A percentile compares a stretch with the other conserved stretches of the same genome.
phyloP scores from a whole-genome alignment of 1,284 basidiomycete genomes.

The Lentinula novae-zelandiae region DNA sequence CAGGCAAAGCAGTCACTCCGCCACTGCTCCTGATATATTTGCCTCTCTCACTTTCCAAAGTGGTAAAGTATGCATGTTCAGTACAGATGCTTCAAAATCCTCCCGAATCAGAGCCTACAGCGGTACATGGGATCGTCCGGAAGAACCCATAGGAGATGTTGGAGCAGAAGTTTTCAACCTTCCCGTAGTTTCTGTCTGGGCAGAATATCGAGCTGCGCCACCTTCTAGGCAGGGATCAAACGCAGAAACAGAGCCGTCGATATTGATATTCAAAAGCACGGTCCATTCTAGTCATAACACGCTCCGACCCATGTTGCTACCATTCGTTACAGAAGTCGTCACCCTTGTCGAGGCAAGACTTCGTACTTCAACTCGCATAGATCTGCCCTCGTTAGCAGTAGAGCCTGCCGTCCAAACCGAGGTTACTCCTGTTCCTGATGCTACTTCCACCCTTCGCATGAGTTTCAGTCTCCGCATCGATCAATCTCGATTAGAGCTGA shows the following conservation, averaged over 20 bases:
- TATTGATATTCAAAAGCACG: conserved; percentile 72
- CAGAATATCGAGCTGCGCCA: conserved; percentile 67
- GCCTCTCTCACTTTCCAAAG: conserved; percentile 78
- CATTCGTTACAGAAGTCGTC: conserved; percentile 77
- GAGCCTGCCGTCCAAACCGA: conserved; percentile 13
- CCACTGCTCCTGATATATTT: conserved; percentile 56
- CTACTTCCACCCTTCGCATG: conserved; percentile 44
- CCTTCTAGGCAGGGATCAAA: conserved; percentile 31
- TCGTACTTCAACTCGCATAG: conserved; percentile 32
- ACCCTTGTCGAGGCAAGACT: conserved; percentile 62
- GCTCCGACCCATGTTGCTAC: conserved; percentile 75
- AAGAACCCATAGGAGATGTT: conserved; percentile 43
- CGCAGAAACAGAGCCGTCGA: conserved; percentile 42
- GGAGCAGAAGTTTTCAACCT: conserved; percentile 68
- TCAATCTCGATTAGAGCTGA: conserved; percentile 78
- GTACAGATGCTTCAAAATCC: conserved; percentile 34
- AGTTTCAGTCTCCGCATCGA: conserved; percentile 88
- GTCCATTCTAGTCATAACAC: conserved; percentile 86
- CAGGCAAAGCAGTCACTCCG: conserved; percentile 24
- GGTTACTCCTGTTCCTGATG: conserved; percentile 5
- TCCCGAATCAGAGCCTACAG: conserved; percentile 35
- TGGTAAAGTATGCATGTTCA: conserved; percentile 72
- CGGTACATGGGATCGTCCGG: conserved; percentile 37
- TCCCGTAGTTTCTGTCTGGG: conserved; percentile 81
- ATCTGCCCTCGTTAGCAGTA: conserved; percentile 12